Evolutionary conservation across 495 filamentous ascomycete species (phyloP).

Genomic region (Schizothecium vesticola): DNA sequence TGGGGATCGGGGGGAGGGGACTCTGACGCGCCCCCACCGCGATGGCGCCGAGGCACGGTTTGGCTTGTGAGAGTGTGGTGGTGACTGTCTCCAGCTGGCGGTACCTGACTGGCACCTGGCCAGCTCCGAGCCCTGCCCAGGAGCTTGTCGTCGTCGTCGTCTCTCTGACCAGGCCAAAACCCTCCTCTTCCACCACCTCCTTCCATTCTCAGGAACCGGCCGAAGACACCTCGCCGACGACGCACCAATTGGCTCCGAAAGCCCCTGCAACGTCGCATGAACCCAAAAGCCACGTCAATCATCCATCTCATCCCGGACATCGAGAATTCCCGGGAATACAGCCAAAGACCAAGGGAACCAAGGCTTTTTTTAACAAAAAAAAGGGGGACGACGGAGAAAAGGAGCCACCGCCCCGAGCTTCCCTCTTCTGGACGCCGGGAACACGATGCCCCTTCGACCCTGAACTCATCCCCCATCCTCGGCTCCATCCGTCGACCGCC

Average conservation of each 20-base stretch:
- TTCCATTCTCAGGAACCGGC: background rate
- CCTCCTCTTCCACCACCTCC: background rate
- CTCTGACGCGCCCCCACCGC: background rate
- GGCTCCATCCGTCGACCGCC: background rate
- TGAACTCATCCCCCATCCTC: background rate
- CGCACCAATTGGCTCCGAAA: background rate
- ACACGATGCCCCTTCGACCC: background rate
- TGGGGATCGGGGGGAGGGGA: background rate
- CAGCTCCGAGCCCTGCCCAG: background rate
- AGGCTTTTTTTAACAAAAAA: background rate
- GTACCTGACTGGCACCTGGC: background rate
- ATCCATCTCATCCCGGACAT: background rate
- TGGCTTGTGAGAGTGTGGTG: background rate
- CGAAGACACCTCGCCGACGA: background rate
- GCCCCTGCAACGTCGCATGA: background rate
- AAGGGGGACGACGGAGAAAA: background rate
- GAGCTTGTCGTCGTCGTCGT: background rate
- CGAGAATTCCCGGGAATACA: background rate
- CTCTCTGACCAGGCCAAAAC: too few species aligned
- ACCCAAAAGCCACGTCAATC: background rate
- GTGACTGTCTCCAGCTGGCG: background rate
- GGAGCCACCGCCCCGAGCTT: background rate
- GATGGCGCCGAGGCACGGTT: background rate
- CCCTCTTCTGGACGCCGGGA: background rate
- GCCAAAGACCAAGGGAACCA: background rate